phyloP scores from a whole-genome alignment of 1,139 yeast species.

The Eremothecium gossypii region DNA sequence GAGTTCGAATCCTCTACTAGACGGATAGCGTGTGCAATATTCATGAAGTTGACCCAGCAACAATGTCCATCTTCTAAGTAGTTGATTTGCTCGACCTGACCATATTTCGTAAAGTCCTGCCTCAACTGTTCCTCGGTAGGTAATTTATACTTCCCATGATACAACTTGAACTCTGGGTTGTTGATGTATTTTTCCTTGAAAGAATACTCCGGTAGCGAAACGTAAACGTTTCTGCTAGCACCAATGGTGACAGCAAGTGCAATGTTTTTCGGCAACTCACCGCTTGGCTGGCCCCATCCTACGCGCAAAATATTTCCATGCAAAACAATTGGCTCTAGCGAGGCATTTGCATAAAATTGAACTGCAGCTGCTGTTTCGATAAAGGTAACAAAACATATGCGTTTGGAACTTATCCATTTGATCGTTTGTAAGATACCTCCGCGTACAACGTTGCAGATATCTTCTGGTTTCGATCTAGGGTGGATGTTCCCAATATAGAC shows the following conservation, averaged over 20 bases:
- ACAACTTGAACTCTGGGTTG: conserved; percentile 25
- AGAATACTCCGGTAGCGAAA: conserved; percentile 46
- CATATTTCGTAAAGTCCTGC: conserved; percentile 59
- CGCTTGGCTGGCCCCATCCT: conserved; percentile 83
- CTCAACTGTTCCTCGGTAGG: conserved; percentile 48
- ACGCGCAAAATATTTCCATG: conserved; percentile 67
- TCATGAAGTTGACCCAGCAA: conserved; percentile 72
- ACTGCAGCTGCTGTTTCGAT: conserved; percentile 77
- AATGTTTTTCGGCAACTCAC: conserved; percentile 64
- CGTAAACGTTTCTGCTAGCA: conserved; percentile 72
- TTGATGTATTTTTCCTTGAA: conserved; percentile 28
- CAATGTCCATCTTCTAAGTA: conserved; percentile 66
- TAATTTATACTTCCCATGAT: conserved; percentile 21
- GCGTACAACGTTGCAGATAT: conserved; percentile 73
- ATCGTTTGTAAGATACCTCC: conserved; percentile 72
- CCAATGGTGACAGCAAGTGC: conserved; percentile 75
- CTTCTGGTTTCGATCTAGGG: conserved; percentile 70
- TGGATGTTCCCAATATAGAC: conserved; percentile 70
- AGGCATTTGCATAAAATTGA: conserved; percentile 72
- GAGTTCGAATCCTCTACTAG: conserved; percentile 54
- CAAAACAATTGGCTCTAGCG: conserved; percentile 64
- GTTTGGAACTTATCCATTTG: conserved; percentile 66
- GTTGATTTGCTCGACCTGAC: conserved; percentile 75
- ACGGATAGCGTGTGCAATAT: conserved; percentile 66
- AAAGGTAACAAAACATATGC: conserved; percentile 72